phyloP scores from a whole-genome alignment of 495 filamentous ascomycete genomes.

The Penicillium salamii region DNA sequence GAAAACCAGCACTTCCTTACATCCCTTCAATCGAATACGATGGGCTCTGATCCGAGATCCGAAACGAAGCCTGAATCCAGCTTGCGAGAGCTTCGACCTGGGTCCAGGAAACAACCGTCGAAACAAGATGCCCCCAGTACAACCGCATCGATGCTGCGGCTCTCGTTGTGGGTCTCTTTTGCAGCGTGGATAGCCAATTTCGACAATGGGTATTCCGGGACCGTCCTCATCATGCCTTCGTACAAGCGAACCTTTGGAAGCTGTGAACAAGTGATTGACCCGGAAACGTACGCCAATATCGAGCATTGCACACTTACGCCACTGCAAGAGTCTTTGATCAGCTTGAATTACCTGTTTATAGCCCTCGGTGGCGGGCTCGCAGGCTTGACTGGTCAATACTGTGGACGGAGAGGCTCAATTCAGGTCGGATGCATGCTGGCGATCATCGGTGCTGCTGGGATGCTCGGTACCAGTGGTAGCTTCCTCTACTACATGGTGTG shows the following conservation, averaged over 20 bases:
- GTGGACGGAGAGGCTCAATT: constrained; percentile 20
- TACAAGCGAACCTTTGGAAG: constrained; percentile 23
- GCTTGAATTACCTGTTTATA: constrained; percentile 26
- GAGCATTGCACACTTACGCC: constrained; percentile 21
- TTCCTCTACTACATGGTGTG: constrained; percentile 31
- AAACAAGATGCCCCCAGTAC: constrained; percentile 2
- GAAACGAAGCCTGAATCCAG: background rate
- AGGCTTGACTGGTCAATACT: constrained; percentile 18
- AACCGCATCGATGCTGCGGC: constrained; percentile 20
- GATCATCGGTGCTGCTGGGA: constrained; percentile 23
- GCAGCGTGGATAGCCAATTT: constrained; percentile 28
- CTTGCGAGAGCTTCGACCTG: too few relatives aligned
- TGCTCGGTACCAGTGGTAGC: constrained; percentile 25
- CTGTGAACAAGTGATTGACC: constrained; percentile 15
- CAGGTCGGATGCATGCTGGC: constrained; percentile 20
- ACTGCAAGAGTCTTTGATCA: constrained; percentile 29
- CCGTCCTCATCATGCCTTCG: constrained; percentile 27
- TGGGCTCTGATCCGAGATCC: background rate
- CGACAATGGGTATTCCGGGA: constrained; percentile 25
- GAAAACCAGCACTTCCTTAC: background rate
- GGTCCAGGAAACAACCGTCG: background rate
- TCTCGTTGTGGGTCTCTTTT: constrained; percentile 24
- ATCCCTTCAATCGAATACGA: background rate
- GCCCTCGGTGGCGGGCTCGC: constrained; percentile 24
- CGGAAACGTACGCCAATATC: constrained; percentile 2